These are phyloP conservation scores for Punctularia strigosozonata DNA, from an alignment of 768 basidiomycete species.

Conservation along the genomic window DNA sequence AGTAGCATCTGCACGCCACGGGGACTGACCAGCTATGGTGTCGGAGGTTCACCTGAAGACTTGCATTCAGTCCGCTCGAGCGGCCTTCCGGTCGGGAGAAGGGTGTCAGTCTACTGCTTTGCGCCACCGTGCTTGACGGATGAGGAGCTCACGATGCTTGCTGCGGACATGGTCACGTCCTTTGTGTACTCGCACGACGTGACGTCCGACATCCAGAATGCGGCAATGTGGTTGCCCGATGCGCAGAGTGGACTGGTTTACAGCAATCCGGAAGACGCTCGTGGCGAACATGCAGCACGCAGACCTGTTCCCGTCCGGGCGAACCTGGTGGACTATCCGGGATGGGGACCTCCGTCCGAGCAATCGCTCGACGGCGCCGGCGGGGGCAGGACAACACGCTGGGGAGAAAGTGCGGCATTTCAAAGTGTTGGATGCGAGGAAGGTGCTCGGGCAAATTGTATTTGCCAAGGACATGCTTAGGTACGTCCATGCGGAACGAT, in stretches of 20 bases:
- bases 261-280: constrained; percentile 70
- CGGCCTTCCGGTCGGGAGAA: constrained; percentile 54
- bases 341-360: constrained; percentile 57
- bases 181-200: constrained; percentile 75
- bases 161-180: constrained; percentile 55
- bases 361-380: constrained; percentile 23
- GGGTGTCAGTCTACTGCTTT: constrained; percentile 67
- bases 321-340: constrained; percentile 70
- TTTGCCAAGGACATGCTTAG: no score
- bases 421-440: constrained; percentile 65
- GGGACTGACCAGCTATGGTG: no score
- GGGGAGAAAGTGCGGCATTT: constrained; percentile 58
- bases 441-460: constrained; percentile 72
- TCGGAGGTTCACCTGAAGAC: constrained; percentile 69
- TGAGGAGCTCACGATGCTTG: constrained; percentile 43
- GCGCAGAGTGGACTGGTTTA: constrained; percentile 58
- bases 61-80: constrained; percentile 58
- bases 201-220: constrained; percentile 63
- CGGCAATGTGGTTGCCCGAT: constrained; percentile 71
- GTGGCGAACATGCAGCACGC: constrained; percentile 73
- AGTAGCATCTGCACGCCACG: no score
- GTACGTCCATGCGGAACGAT: no score
- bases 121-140: constrained; percentile 70
- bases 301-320: constrained; percentile 65
- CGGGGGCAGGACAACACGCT: no score